These are phyloP conservation scores for Penicillium sp. DNA, from an alignment of 2,329 filamentous ascomycete species.

Conservation along the genomic window DNA sequence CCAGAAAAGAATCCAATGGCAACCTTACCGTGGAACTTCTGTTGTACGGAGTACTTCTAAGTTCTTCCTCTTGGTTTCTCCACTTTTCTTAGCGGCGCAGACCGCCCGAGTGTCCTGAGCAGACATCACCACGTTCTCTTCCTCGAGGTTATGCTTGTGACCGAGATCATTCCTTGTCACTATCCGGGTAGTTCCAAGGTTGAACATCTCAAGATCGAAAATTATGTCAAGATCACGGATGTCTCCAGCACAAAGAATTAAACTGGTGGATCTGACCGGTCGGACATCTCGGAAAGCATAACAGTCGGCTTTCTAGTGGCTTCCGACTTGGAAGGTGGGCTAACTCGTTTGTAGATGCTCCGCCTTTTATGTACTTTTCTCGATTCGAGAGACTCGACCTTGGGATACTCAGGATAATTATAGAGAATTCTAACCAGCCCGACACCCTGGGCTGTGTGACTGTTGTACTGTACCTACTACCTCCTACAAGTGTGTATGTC, in stretches of 20 bases:
- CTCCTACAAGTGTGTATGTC: background rate
- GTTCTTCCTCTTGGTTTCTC: background rate
- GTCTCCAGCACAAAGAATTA: background rate
- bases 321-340: conserved; percentile 3
- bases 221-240: background rate
- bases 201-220: background rate
- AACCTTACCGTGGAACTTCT: too few relatives aligned
- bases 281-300: conserved; percentile 18
- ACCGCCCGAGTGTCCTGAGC: conserved; percentile 21
- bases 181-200: background rate
- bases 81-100: conserved; percentile 17
- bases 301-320: conserved; percentile 9
- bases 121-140: conserved; percentile 3
- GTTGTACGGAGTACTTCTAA: background rate
- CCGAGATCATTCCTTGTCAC: background rate
- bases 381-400: too few relatives aligned
- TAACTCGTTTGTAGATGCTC: background rate
- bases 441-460: conserved; percentile 19
- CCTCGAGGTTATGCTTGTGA: background rate
- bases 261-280: conserved; percentile 11
- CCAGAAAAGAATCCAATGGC: background rate
- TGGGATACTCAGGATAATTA: conserved; percentile 6
- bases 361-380: background rate
- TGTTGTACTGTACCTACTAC: background rate
- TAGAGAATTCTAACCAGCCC: background rate